Conservation (phyloP, 2,329 filamentous ascomycete genomes). For the Exophiala bonariae region DNA sequence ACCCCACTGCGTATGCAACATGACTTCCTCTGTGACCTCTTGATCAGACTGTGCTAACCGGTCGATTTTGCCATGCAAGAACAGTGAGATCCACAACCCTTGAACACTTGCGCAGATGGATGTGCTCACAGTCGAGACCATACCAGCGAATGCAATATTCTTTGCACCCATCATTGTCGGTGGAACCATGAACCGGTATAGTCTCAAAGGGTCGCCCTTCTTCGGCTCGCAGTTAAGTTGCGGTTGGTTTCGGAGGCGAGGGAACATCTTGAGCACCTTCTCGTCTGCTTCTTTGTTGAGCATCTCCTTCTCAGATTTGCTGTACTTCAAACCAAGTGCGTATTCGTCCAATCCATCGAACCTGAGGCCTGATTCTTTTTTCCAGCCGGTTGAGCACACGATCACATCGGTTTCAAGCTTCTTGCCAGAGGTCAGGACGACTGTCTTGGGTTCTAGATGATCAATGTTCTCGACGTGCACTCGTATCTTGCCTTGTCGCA, state of each 20-base stretch:
- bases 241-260: slow-evolving; percentile 49
- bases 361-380: slow-evolving; percentile 47
- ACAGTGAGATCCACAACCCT: slow-evolving; percentile 65
- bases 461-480: slow-evolving; percentile 58
- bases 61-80: slow-evolving; percentile 55
- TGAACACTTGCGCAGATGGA: slow-evolving; percentile 46
- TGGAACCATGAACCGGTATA: slow-evolving; percentile 49
- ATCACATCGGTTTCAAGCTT: slow-evolving; percentile 50
- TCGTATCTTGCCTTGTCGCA: slow-evolving; percentile 54
- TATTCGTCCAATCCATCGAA: slow-evolving; percentile 47
- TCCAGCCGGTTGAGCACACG: slow-evolving; percentile 59
- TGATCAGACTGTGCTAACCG: slow-evolving; percentile 31
- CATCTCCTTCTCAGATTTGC: slow-evolving; percentile 34
- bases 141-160: slow-evolving; percentile 50
- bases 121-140: slow-evolving; percentile 47
- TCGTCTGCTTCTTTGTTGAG: slow-evolving; percentile 46
- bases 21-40: slow-evolving; percentile 54
- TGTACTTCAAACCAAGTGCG: slow-evolving; percentile 48
- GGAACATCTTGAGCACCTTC: slow-evolving; percentile 53
- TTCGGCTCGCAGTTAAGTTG: slow-evolving; percentile 16
- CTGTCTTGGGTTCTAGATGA: slow-evolving; percentile 41
- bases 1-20: slow-evolving; percentile 67
- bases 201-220: slow-evolving; percentile 37
- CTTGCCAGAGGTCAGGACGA: slow-evolving; percentile 51
- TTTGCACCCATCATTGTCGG: slow-evolving; percentile 38